Base-by-base conservation (phyloP, 2,329 filamentous ascomycete species). In the Myriosclerotinia duriaeana region DNA sequence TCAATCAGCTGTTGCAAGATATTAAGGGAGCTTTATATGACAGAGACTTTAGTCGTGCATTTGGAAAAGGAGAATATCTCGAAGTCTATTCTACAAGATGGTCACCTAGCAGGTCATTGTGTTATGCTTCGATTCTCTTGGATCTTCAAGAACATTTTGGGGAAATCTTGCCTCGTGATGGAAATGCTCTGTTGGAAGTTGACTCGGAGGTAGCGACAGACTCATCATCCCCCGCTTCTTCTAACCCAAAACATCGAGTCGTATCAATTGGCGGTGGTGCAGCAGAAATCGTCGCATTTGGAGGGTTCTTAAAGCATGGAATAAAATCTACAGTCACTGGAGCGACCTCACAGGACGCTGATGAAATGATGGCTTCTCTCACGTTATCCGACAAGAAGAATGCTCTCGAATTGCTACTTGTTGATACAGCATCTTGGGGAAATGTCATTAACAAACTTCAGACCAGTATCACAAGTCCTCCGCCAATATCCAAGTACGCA, bases 1-100 rank as follows among this genome's bases (percentile, higher is more conserved):
- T 88, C 59, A 77, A 82, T 40, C 74, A 81, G 1, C 78, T 87
- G 4, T 83, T 98, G 26, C 94, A 97, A 75, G 86, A 89, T 63
- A 86, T 98, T 69, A 99, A 98, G 78, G 83, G 87, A 9, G 91
- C 94, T 70, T 83, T 99, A 11, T 98, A 89, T 77, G 88, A 90
- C 67, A 87, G 95, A 42, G 91, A 98, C 76, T 98, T 98, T 78
- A 83, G 83, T 15, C 80, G 82, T 20, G 94, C 94, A 0, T 99
- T 98, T 79, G 87, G 87, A 0, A 83, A 82, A 55, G 83, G 86
- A 65, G 86, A 89, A 54, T 85, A 89, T 72, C 83, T 97, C 22
- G 86, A 90, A 68, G 91, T 90, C 12, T 99, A 99, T 80, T 92
- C 92, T 11, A 86, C 92, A 64, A 82, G 95, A 72, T 99, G 94